These are phyloP conservation scores for Sporothrix mexicana DNA, from an alignment of 2,329 filamentous ascomycete genomes.

Conservation along the genomic window DNA sequence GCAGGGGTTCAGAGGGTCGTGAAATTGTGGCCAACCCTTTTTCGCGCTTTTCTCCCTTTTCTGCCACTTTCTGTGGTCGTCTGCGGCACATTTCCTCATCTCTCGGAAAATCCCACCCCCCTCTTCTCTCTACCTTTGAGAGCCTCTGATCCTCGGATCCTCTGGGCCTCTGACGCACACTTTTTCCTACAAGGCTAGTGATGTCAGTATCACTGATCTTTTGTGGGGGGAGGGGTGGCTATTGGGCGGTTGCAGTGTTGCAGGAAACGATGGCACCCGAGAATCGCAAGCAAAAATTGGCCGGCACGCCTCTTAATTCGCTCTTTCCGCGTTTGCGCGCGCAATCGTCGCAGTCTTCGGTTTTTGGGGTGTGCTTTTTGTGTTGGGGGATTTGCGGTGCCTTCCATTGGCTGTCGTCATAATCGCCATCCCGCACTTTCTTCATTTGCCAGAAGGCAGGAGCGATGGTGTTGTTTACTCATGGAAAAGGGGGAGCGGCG, in stretches of 20 bases:
- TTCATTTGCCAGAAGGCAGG: background rate
- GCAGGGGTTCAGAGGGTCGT: conserved; percentile 26
- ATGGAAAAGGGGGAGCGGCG: background rate
- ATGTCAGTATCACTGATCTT: conserved; percentile 29
- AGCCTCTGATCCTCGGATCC: background rate
- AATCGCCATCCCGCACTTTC: conserved; percentile 39
- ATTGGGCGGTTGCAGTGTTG: conserved; percentile 1
- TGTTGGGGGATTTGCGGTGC: conserved; percentile 37
- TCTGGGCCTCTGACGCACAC: background rate
- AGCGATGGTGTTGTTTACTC: background rate
- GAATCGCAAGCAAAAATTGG: background rate
- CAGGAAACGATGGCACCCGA: conserved; percentile 8
- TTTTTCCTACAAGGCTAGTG: conserved; percentile 29
- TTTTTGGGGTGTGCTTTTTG: background rate
- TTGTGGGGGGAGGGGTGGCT: conserved; percentile 18
- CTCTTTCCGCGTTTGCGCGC: conserved; percentile 14
- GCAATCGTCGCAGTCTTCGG: background rate
- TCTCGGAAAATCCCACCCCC: conserved; percentile 21
- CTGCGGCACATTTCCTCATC: too few relatives aligned
- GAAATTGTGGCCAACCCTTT: background rate
- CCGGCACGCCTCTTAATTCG: background rate
- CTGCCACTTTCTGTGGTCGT: background rate
- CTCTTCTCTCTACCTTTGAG: too few relatives aligned
- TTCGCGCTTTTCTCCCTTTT: background rate
- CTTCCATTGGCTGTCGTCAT: conserved; percentile 39